Percentiles rank a stretch among this genome's conserved stretches.
phyloP scores from a whole-genome alignment of 805 yeast genomes.

The Torulaspora delbrueckii region DNA sequence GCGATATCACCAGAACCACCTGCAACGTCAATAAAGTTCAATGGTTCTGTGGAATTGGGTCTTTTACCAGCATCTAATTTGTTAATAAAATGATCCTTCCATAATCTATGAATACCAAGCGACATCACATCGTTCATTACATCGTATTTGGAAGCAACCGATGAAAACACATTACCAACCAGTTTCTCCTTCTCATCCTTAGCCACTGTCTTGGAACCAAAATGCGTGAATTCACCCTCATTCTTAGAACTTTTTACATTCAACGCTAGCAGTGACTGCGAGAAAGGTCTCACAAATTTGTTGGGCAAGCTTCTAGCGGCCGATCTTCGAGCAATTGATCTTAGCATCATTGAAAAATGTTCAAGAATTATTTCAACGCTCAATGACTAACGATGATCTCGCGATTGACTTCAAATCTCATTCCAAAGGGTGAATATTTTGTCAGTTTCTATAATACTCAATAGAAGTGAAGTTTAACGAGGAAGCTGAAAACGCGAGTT shows the following conservation, averaged over 20 bases:
- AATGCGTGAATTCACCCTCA: constrained; percentile 66
- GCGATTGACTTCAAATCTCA: not conserved
- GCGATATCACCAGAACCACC: constrained; percentile 99
- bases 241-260: constrained; percentile 1
- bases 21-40: constrained; percentile 90
- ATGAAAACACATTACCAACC: constrained; percentile 83
- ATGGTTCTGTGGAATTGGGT: constrained; percentile 71
- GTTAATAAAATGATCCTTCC: constrained; percentile 89
- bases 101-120: constrained; percentile 85
- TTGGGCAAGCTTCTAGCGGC: not conserved
- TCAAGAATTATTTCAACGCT: not conserved
- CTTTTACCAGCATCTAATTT: constrained; percentile 90
- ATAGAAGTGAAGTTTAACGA: not conserved
- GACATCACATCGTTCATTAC: constrained; percentile 99
- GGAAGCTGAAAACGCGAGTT: not conserved
- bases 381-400: not conserved
- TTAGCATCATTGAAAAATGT: constrained; percentile 1
- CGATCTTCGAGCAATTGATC: not conserved
- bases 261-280: constrained; percentile 1
- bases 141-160: constrained; percentile 92
- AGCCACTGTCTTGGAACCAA: constrained; percentile 82
- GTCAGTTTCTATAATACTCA: not conserved
- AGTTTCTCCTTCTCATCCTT: constrained; percentile 74
- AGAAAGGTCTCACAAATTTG: constrained; percentile 4
- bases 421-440: not conserved